A percentile compares a stretch with the other conserved stretches of the same genome.
Evolutionary conservation across 495 filamentous ascomycete species (phyloP).

Genomic region (Symbiotaphrina buchneri): DNA sequence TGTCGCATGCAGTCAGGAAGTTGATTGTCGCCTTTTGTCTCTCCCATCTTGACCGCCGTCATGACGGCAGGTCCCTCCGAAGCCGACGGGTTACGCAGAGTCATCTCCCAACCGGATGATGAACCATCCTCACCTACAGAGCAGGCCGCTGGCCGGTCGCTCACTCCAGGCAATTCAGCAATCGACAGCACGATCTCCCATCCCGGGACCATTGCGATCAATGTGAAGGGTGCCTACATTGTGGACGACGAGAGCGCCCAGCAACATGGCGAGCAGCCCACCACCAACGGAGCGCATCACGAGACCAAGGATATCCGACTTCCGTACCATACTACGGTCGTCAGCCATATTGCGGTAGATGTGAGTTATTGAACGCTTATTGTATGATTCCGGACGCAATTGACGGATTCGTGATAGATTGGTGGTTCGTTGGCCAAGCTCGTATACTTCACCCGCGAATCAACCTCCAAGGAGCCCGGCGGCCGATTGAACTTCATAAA

Average conservation of each 20-base stretch:
- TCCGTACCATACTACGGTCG: slow-evolving; percentile 76
- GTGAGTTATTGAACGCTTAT: slow-evolving; percentile 24
- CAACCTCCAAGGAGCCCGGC: slow-evolving; percentile 52
- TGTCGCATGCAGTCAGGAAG: too few species aligned
- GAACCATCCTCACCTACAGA: background rate
- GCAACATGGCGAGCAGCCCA: slow-evolving; percentile 21
- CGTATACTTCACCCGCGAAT: slow-evolving; percentile 88
- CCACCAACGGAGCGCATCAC: slow-evolving; percentile 39
- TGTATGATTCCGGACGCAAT: slow-evolving; percentile 7
- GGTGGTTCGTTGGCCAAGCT: slow-evolving; percentile 88
- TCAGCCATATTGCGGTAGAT: slow-evolving; percentile 93
- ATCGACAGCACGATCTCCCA: slow-evolving; percentile 61
- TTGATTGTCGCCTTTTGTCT: too few species aligned
- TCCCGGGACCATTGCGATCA: slow-evolving; percentile 75
- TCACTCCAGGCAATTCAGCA: too few species aligned
- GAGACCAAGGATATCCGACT: slow-evolving; percentile 85
- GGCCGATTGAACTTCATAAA: slow-evolving; percentile 85
- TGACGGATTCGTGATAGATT: slow-evolving; percentile 34
- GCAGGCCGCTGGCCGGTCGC: too few species aligned
- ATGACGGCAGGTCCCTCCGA: too few species aligned
- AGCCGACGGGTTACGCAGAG: too few species aligned
- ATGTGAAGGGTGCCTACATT: slow-evolving; percentile 89
- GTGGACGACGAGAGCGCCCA: slow-evolving; percentile 47
- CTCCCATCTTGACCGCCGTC: too few species aligned
- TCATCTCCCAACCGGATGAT: too few species aligned